phyloP scores from a whole-genome alignment of 352 stramenopile species.

The Phytophthora crassamura region DNA sequence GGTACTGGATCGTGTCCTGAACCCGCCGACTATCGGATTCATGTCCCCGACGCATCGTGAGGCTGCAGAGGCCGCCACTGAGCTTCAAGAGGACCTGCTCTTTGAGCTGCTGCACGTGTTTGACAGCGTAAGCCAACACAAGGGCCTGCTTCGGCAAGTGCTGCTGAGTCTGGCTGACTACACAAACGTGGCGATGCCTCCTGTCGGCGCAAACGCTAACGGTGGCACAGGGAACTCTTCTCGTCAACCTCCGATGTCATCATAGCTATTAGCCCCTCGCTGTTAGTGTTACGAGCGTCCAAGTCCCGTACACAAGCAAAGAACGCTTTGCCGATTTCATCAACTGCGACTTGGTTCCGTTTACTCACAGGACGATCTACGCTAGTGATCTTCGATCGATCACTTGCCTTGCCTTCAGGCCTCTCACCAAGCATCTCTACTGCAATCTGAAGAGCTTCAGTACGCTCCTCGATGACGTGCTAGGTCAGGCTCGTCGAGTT shows the following conservation, averaged over 20 bases:
- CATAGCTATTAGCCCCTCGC: conserved; percentile 9
- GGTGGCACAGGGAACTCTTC: conserved; percentile 7
- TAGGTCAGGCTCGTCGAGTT: conserved; percentile 4
- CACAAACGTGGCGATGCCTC: conserved; percentile 32
- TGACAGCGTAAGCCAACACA: conserved; percentile 73
- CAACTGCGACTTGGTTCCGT: conserved; percentile 1
- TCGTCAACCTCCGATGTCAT: conserved; percentile 15
- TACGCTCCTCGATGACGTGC: conserved; percentile 11
- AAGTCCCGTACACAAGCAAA: conserved; percentile 17
- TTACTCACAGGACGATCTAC: conserved; percentile 26
- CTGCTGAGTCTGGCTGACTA: conserved; percentile 62
- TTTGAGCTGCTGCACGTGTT: conserved; percentile 84
- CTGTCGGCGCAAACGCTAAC: conserved; percentile 17
- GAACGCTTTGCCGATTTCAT: conserved; percentile 6
- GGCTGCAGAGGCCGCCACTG: conserved; percentile 41
- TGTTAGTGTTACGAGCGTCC: conserved; percentile 4
- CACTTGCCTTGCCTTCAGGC: conserved; percentile 16
- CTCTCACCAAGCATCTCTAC: conserved; percentile 8
- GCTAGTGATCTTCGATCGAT: conserved; percentile 42
- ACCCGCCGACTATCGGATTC: conserved; percentile 28
- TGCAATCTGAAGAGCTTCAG: conserved; percentile 23
- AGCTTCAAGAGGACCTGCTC: conserved; percentile 70
- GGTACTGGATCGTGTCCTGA: conserved; percentile 59
- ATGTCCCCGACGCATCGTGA: conserved; percentile 30
- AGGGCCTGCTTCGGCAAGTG: conserved; percentile 69